Base-by-base conservation (phyloP, 2,329 filamentous ascomycete species). In the Diplodia mutila region DNA sequence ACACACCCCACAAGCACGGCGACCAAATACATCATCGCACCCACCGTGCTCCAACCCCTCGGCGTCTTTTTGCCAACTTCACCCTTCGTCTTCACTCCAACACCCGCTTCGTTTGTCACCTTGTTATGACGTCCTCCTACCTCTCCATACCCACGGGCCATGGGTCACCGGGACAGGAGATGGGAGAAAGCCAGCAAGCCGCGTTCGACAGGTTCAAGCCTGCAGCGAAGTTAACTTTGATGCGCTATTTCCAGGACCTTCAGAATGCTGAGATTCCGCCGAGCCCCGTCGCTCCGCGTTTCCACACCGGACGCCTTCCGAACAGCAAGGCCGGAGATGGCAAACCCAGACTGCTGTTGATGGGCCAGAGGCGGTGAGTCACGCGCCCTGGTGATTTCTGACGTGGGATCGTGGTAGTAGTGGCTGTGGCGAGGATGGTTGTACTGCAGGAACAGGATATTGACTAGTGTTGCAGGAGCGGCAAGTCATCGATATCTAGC, bases 401-500 rank as follows among this genome's bases (percentile, higher is more conserved):
- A 53, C 27, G 37, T 42, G 57, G 66, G 66, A 63, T 65, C 16
- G 23, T 3, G 49, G 39, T 39, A 25, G 25, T 49, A 29, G 29
- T 53, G 34, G 34, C 55, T 63, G 49, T 37, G 57, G 39, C 39
- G 57, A 18, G 57, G 39, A 61, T 25, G 57, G 57, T 59, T 42
- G 39, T 32, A 61, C 51, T 18, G 61, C 54, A 55, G 37, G 21
- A 48, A 29, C 29, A 53, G 34, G 65, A 52, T 32, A 51, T 42
- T 68, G 66, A 68, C 23, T 65, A 49, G 27, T 53, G 34, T 55
- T 71, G 29, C 72, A 99, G 95, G 82, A 97, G 94, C 76, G 95
- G 95, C 69, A 99, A 99, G 78, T 98, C 95, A 0, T 99, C 95
- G 6, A 98, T 99, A 77, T 95, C 94, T 29, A 98, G 93, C 75